These are phyloP conservation scores for Bretschneidera sinensis DNA, from an alignment of 345 rosid genomes.

Conservation along the genomic window DNA sequence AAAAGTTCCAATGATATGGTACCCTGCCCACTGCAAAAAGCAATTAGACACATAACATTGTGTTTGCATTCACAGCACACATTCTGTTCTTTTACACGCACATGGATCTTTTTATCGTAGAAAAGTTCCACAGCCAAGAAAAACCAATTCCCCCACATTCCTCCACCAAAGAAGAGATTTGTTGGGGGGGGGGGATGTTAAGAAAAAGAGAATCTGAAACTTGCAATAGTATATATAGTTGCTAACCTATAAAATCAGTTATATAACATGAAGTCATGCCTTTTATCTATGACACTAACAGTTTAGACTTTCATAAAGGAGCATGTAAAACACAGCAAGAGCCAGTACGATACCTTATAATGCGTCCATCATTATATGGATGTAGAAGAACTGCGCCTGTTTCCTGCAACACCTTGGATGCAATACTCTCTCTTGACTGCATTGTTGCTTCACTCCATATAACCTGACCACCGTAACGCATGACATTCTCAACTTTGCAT, in stretches of 20 bases:
- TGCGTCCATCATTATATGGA: slow-evolving; percentile 71
- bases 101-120: too few species aligned
- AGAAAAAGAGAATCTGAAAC: not conserved
- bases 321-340: not conserved
- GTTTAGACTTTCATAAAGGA: not conserved
- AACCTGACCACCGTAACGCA: slow-evolving; percentile 75
- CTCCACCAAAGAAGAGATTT: not conserved
- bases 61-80: slow-evolving; percentile 1
- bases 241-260: not conserved
- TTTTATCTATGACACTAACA: not conserved
- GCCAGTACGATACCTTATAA: slow-evolving; percentile 53
- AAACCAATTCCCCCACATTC: not conserved
- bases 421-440: slow-evolving; percentile 63
- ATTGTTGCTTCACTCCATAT: slow-evolving; percentile 65
- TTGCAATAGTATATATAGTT: not conserved
- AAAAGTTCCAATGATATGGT: slow-evolving; percentile 77
- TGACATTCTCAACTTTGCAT: slow-evolving; percentile 83
- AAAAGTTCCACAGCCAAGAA: not conserved
- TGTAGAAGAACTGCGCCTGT: slow-evolving; percentile 80
- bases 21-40: slow-evolving; percentile 77
- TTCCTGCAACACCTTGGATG: slow-evolving; percentile 55
- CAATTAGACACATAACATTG: slow-evolving; percentile 1
- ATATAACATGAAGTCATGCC: not conserved
- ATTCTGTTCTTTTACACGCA: not conserved
- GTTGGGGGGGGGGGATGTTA: not conserved